A percentile compares a stretch with the other conserved stretches of the same genome.
Conservation (phyloP, 805 yeast species). For the Sugiyamaella mastotermitis region DNA sequence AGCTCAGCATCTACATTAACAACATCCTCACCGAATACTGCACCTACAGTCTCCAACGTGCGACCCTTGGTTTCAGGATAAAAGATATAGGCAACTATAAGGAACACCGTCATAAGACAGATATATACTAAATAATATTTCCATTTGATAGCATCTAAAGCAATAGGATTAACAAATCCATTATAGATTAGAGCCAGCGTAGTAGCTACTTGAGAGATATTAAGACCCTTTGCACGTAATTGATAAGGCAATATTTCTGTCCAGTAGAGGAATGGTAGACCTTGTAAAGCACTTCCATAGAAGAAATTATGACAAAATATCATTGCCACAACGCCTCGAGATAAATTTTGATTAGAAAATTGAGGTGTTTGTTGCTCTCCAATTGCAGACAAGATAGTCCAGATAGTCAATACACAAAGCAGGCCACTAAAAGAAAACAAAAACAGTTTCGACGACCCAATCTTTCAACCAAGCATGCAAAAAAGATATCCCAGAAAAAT, state of each 20-base stretch:
- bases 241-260: constrained; percentile 23
- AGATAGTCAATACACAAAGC: constrained; percentile 24
- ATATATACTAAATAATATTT: constrained; percentile 38
- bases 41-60: constrained; percentile 40
- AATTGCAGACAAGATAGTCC: constrained; percentile 48
- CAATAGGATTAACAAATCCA: constrained; percentile 34
- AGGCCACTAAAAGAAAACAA: constrained; percentile 11
- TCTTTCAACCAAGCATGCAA: constrained; percentile 10
- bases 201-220: constrained; percentile 23
- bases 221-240: constrained; percentile 39
- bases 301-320: constrained; percentile 13
- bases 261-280: constrained; percentile 16
- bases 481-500: constrained; percentile 5
- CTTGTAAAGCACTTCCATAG: constrained; percentile 15
- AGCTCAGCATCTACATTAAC: constrained; percentile 6
- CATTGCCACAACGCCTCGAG: constrained; percentile 15
- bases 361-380: constrained; percentile 17
- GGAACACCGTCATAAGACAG: constrained; percentile 26
- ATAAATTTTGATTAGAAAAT: constrained; percentile 7
- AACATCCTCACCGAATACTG: constrained; percentile 34
- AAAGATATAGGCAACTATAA: constrained; percentile 28
- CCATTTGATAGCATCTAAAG: constrained; percentile 38
- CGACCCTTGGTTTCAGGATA: constrained; percentile 39
- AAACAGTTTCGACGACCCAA: constrained; percentile 16
- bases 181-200: constrained; percentile 25